Evolutionary conservation across 305 asterid genomes (phyloP).

Genomic region (Fraxinus albicans): DNA sequence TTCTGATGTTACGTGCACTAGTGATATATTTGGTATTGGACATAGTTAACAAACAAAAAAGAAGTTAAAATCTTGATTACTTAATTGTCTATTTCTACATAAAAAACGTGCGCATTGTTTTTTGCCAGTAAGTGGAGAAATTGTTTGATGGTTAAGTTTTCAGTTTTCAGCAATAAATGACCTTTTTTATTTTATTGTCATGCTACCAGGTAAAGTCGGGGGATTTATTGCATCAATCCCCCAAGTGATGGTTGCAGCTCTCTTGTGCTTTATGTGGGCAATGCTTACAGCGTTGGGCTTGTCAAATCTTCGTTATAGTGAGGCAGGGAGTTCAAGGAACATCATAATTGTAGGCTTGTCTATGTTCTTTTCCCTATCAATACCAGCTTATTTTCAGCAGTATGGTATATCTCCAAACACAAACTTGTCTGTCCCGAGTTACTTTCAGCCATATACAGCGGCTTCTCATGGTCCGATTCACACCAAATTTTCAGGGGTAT

Average conservation of each 20-base stretch:
- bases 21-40: background rate
- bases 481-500: constrained; percentile 73
- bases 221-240: constrained; percentile 96
- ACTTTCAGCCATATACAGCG: constrained; percentile 76
- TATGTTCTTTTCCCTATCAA: constrained; percentile 75
- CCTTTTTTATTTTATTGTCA: background rate
- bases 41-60: background rate
- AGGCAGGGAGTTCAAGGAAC: constrained; percentile 97
- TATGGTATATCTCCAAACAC: constrained; percentile 78
- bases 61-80: background rate
- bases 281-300: constrained; percentile 92
- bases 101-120: background rate
- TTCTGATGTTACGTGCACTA: background rate
- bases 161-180: background rate
- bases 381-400: constrained; percentile 96
- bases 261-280: constrained; percentile 98
- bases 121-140: background rate
- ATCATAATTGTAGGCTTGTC: constrained; percentile 89
- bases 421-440: constrained; percentile 74
- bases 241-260: constrained; percentile 91
- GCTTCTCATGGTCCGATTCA: constrained; percentile 94
- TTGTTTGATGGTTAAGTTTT: background rate
- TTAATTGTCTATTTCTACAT: background rate
- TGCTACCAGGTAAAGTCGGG: constrained; percentile 83
- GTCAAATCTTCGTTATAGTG: constrained; percentile 89